A percentile compares a stretch with the other conserved stretches of the same genome.
Conservation (phyloP, 2,329 filamentous ascomycete genomes). For the Colletotrichum lentis region DNA sequence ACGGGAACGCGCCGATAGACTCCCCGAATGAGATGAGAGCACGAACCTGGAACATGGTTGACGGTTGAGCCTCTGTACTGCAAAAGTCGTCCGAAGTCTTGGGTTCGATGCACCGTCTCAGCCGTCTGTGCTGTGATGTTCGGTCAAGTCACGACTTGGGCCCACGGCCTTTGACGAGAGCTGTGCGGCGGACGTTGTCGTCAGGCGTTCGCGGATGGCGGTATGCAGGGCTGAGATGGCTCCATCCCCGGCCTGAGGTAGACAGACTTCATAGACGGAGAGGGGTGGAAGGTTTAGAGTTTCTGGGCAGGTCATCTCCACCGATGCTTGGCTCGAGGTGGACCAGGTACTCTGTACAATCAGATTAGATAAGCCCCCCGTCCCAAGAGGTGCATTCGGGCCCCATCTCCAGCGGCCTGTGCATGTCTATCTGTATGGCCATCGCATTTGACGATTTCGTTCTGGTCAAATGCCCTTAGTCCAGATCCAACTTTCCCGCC, state of each 20-base stretch:
- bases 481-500: background rate
- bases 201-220: background rate
- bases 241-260: slow-evolving; percentile 4
- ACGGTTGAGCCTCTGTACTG: background rate
- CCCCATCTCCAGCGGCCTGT: background rate
- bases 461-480: background rate
- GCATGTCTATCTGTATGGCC: background rate
- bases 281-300: slow-evolving; percentile 18
- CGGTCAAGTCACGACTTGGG: background rate
- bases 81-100: background rate
- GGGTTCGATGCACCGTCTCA: too few relatives aligned
- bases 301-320: slow-evolving; percentile 24
- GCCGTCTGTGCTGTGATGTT: too few relatives aligned
- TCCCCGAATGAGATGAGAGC: background rate
- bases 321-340: slow-evolving; percentile 25
- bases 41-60: slow-evolving; percentile 36
- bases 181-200: slow-evolving; percentile 2
- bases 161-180: background rate
- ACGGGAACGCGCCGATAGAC: too few relatives aligned
- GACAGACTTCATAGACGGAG: background rate
- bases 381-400: background rate
- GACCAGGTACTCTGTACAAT: slow-evolving; percentile 11
- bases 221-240: slow-evolving; percentile 6
- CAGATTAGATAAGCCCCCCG: slow-evolving; percentile 29
- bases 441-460: background rate